phyloP scores from a whole-genome alignment of 352 stramenopile genomes.

The Globisporangium canariense region DNA sequence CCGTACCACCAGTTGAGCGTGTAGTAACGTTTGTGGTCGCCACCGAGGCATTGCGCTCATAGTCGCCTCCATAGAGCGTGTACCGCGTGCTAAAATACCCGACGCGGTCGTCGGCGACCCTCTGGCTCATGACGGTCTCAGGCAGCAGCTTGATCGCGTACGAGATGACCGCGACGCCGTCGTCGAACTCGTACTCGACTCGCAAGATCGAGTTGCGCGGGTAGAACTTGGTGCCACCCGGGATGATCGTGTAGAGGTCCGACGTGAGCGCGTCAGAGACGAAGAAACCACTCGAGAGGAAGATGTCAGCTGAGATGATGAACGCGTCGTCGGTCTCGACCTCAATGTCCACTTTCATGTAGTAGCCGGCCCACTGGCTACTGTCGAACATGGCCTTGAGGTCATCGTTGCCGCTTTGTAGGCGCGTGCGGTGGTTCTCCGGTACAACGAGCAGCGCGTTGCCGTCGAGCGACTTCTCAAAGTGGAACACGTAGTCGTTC shows the following conservation, averaged over 20 bases:
- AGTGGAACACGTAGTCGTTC: conserved; percentile 66
- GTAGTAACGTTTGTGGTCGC: neutral
- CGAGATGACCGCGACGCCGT: conserved; percentile 48
- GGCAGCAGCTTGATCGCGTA: conserved; percentile 77
- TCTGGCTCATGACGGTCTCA: conserved; percentile 44
- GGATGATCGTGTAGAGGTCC: conserved; percentile 30
- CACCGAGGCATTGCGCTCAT: conserved; percentile 18
- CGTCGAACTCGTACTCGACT: conserved; percentile 71
- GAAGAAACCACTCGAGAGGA: conserved; percentile 76
- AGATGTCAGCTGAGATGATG: conserved; percentile 45
- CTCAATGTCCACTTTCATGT: conserved; percentile 50
- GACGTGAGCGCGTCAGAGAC: conserved; percentile 47
- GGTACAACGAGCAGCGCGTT: conserved; percentile 46
- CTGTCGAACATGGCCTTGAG: conserved; percentile 52
- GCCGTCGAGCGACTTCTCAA: conserved; percentile 38
- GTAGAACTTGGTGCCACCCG: conserved; percentile 33
- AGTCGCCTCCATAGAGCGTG: conserved; percentile 45
- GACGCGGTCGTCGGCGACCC: conserved; percentile 70
- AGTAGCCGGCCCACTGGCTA: conserved; percentile 65
- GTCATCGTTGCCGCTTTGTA: conserved; percentile 37
- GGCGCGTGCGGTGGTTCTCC: conserved; percentile 49
- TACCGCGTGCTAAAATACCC: conserved; percentile 78
- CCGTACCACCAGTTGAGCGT: neutral
- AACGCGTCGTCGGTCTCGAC: conserved; percentile 54
- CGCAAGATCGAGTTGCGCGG: conserved; percentile 67